These are phyloP conservation scores for Ustilago trichophora DNA, from an alignment of 1,284 basidiomycete genomes.

Conservation along the genomic window DNA sequence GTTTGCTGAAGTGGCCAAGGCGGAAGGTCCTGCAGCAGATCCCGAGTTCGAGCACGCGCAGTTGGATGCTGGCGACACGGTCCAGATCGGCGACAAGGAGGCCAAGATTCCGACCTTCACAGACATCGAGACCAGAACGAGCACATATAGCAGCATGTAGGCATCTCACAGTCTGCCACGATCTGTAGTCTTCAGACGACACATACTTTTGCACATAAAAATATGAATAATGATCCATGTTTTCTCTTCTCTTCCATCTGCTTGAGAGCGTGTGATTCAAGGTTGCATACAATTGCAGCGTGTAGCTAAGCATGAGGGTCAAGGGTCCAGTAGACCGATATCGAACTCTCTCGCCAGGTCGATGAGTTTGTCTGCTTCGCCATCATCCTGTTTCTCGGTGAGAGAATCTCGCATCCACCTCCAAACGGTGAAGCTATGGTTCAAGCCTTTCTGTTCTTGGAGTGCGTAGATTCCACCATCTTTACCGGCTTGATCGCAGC, in stretches of 20 bases:
- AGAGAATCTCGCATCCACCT: slow-evolving; percentile 50
- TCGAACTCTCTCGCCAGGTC: slow-evolving; percentile 22
- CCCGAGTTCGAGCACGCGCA: slow-evolving; percentile 17
- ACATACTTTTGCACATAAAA: too few species aligned
- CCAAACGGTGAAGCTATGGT: slow-evolving; percentile 68
- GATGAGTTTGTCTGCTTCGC: background rate
- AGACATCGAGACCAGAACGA: background rate
- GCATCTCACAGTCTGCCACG: background rate
- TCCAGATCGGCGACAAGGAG: slow-evolving; percentile 19
- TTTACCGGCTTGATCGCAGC: slow-evolving; percentile 28
- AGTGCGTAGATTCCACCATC: slow-evolving; percentile 65
- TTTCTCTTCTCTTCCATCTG: too few species aligned
- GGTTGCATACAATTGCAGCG: background rate
- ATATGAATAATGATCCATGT: too few species aligned
- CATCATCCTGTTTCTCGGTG: background rate
- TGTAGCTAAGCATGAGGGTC: background rate
- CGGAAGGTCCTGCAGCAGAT: slow-evolving; percentile 25
- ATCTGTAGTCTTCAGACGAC: too few species aligned
- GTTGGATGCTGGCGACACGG: slow-evolving; percentile 13
- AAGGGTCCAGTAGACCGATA: slow-evolving; percentile 36
- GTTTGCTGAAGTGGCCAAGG: slow-evolving; percentile 23
- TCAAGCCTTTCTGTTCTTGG: slow-evolving; percentile 68
- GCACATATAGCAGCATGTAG: background rate
- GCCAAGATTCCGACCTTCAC: slow-evolving; percentile 9
- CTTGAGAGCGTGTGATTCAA: background rate